A percentile compares a stretch with the other conserved stretches of the same genome.
These are phyloP conservation scores for Rhizophagus prolifer DNA, from an alignment of 192 early-diverging fungal genomes.

Conservation along the genomic window DNA sequence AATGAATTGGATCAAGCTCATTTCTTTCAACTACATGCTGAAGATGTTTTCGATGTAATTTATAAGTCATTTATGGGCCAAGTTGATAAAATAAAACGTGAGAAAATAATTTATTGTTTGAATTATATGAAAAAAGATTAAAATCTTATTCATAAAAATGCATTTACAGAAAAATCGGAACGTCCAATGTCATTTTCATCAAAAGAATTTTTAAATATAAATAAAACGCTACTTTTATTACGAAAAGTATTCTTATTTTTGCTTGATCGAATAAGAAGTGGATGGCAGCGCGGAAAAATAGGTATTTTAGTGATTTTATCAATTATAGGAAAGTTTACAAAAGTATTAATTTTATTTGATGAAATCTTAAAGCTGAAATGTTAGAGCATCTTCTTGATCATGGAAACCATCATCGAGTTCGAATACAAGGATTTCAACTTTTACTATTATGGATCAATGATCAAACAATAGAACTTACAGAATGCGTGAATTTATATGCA, in stretches of 20 bases:
- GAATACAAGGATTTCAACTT: constrained; percentile 70
- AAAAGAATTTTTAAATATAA: constrained; percentile 67
- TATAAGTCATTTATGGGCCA: constrained; percentile 66
- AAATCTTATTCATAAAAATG: constrained; percentile 16
- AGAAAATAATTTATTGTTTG: constrained; percentile 6
- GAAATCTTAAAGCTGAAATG: constrained; percentile 51
- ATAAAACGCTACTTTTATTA: constrained; percentile 63
- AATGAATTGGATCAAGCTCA: constrained; percentile 69
- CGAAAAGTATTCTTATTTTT: constrained; percentile 67
- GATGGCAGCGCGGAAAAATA: constrained; percentile 70
- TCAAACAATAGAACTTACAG: constrained; percentile 57
- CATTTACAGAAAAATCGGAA: constrained; percentile 48
- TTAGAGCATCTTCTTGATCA: constrained; percentile 61
- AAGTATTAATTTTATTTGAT: background rate
- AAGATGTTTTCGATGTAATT: constrained; percentile 67
- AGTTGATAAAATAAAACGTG: constrained; percentile 76
- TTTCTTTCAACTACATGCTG: constrained; percentile 77
- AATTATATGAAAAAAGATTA: background rate
- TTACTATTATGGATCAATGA: constrained; percentile 73
- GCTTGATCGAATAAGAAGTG: constrained; percentile 66
- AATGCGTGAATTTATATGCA: constrained; percentile 60
- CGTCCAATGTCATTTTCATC: constrained; percentile 48
- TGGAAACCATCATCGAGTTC: constrained; percentile 67
- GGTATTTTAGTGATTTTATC: constrained; percentile 37
- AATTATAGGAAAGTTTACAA: background rate